Base-by-base conservation (phyloP, 441 rosid genomes). In the Populus hybrid region DNA sequence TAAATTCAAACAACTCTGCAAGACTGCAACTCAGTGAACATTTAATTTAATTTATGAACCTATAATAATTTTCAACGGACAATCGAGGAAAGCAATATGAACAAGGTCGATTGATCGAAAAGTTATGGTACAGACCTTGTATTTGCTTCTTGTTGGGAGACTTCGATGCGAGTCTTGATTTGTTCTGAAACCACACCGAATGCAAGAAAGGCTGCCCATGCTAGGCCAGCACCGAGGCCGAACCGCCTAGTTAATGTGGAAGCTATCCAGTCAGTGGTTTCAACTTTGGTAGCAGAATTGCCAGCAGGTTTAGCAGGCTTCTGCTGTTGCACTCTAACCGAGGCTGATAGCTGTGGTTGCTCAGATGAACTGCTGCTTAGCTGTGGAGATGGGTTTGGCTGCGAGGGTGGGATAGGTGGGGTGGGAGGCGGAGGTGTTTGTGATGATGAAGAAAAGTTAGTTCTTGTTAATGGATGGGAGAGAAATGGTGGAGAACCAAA, bases 211-310 rank as follows among this genome's bases (percentile, higher is more conserved):
- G 84, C 94, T 8, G 91, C 91, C 93, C 90, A 95, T 0, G 91
- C 84, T 63, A 95, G 90, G 66, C 97, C 99, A 4, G 93, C 96
- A 20, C 97, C 93, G 26, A 95, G 82, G 16, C 97, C 95, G 75
- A 88, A 92, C 74, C 98, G 84, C 80, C 98, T 86, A 36, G 99
- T 95, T 78, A 95, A 81, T n/a, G 89, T 84, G 70, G 95, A 88
- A 74, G 95, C 91, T 34, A 95, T 85, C 94, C 89, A 88, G 81
- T 93, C 96, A 1, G 93, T 88, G 59, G 86, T 79, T 57, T 90
- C 98, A 36, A 77, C 93, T 80, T 75, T 85, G 66, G 80, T 80
- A 67, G 79, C 66, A 24, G 85, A 63, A 38, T 72, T 75, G 32
- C 76, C 34, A 53, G 81, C 65, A 42, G 85, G 80, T 79, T 83